Conservation (phyloP, 495 filamentous ascomycete genomes). For the Hypoxylon cercidicola region DNA sequence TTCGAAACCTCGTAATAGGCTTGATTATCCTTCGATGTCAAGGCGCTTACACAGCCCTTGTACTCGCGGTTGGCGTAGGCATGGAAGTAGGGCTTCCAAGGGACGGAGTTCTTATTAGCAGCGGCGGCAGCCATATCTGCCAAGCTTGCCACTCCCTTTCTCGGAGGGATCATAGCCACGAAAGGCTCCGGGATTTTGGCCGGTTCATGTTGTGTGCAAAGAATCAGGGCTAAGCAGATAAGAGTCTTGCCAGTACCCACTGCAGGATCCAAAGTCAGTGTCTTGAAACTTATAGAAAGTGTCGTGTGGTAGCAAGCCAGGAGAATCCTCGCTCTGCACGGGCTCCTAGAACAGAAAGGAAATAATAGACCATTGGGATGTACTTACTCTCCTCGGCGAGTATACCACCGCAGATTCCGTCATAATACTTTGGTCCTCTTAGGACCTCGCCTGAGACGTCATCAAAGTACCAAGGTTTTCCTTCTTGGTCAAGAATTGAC, state of each 20-base stretch:
- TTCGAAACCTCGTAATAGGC: slow-evolving; percentile 52
- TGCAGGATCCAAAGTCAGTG: slow-evolving; percentile 26
- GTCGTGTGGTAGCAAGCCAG: slow-evolving; percentile 51
- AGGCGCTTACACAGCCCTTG: slow-evolving; percentile 61
- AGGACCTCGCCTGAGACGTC: slow-evolving; percentile 69
- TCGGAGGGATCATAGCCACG: slow-evolving; percentile 52
- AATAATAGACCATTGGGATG: background rate
- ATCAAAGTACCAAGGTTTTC: slow-evolving; percentile 76
- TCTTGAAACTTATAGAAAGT: slow-evolving; percentile 11
- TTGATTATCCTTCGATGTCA: slow-evolving; percentile 50
- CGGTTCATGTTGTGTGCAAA: slow-evolving; percentile 79
- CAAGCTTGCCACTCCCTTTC: slow-evolving; percentile 56
- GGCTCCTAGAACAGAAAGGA: slow-evolving; percentile 58
- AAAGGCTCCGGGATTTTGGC: slow-evolving; percentile 65
- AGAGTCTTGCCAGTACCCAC: slow-evolving; percentile 84
- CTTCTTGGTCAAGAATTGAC: slow-evolving; percentile 65
- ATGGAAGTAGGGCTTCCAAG: slow-evolving; percentile 73
- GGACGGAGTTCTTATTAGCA: slow-evolving; percentile 69
- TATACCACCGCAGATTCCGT: slow-evolving; percentile 80
- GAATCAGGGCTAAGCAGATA: slow-evolving; percentile 83
- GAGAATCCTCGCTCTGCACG: too few relatives aligned
- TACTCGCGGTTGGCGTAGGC: slow-evolving; percentile 53
- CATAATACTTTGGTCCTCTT: slow-evolving; percentile 73
- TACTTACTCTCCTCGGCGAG: slow-evolving; percentile 69
- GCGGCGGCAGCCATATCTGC: slow-evolving; percentile 77